phyloP scores from a whole-genome alignment of 225 moss, liverwort and hornwort genomes.

The Pseudoscleropodium purum region DNA sequence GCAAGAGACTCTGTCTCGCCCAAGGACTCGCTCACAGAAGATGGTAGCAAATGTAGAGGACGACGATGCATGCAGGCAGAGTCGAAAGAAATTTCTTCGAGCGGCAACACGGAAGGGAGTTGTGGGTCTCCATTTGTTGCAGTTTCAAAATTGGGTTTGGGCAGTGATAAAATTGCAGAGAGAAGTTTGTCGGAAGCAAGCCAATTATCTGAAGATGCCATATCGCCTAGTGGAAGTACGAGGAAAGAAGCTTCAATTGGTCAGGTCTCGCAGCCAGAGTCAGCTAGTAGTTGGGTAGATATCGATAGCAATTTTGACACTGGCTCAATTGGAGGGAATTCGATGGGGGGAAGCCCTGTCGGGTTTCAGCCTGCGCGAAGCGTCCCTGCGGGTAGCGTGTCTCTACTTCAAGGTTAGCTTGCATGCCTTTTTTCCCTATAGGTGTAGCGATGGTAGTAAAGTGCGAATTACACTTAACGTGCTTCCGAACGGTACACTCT shows the following conservation, averaged over 20 bases:
- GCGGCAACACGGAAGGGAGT: constrained; percentile 18
- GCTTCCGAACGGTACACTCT: not conserved
- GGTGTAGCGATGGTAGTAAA: constrained; percentile 11
- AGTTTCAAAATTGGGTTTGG: constrained; percentile 26
- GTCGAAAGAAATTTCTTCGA: constrained; percentile 18
- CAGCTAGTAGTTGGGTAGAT: constrained; percentile 56
- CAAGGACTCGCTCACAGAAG: constrained; percentile 33
- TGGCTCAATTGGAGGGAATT: constrained; percentile 42
- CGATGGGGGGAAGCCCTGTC: constrained; percentile 32
- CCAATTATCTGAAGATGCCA: constrained; percentile 25
- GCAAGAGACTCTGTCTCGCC: constrained; percentile 59
- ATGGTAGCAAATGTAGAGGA: constrained; percentile 31
- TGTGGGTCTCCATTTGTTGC: constrained; percentile 26
- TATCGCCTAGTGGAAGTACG: constrained; percentile 16
- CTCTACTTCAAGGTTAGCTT: constrained; percentile 39
- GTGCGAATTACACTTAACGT: constrained; percentile 1
- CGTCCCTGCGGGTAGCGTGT: constrained; percentile 27
- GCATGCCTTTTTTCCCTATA: constrained; percentile 4
- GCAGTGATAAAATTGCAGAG: constrained; percentile 27
- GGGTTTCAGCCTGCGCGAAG: constrained; percentile 29
- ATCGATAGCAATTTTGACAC: constrained; percentile 51
- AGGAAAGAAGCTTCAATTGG: constrained; percentile 28
- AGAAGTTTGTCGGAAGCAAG: constrained; percentile 25
- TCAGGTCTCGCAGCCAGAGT: constrained; percentile 44
- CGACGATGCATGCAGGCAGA: constrained; percentile 26